Base-by-base conservation (phyloP, 169 alveolate genomes). In the Cryptosporidium canis region DNA sequence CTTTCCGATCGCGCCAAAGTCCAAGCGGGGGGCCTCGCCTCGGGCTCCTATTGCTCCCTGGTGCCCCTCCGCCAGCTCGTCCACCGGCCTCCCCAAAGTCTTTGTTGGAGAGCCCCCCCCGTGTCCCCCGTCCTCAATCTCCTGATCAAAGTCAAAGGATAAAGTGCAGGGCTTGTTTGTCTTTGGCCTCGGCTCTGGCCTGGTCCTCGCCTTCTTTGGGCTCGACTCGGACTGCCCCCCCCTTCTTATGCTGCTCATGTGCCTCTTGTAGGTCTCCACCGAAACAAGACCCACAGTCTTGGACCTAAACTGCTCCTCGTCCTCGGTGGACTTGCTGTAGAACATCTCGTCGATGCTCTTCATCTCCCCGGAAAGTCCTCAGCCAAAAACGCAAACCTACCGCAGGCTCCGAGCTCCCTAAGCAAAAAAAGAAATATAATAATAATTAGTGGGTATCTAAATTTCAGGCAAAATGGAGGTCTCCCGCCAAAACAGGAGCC, bases 311-410 rank as follows among this genome's bases (percentile, higher is more conserved):
- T 77, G 61, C 6, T 58, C 71, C 6, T 77, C 71, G 14, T 24
- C 72, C 55, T 37, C 87, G 35, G 63, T 11, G 0, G 85, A 53
- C 24, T 53, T 77, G 18, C 66, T 77, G 24, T 24, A 39, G 33
- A 77, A 77, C 87, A 77, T 77, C 47, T 77, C 87, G 31, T 77
- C 70, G 2, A 77, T 61, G 47, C 47, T 61, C 31, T 29, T 61
- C 68, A 61, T 61, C 0, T n/a, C n/a, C 31, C 3, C 39, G 12
- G n/a, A 6, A 7, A 4, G 12, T 44, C 24, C 14, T 35, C 14
- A 3, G 11, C 21, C 1, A 12, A n/a, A 18, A 24, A 51, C 35
- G 1, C 8, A n/a, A n/a, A 51, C 0, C n/a, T n/a, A 24, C 1
- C n/a, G 63, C 56, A 51, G 21, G 2, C 21, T 51, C n/a, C 29